Base-by-base conservation (phyloP, 495 filamentous ascomycete genomes). In the Talaromyces thailandensis region DNA sequence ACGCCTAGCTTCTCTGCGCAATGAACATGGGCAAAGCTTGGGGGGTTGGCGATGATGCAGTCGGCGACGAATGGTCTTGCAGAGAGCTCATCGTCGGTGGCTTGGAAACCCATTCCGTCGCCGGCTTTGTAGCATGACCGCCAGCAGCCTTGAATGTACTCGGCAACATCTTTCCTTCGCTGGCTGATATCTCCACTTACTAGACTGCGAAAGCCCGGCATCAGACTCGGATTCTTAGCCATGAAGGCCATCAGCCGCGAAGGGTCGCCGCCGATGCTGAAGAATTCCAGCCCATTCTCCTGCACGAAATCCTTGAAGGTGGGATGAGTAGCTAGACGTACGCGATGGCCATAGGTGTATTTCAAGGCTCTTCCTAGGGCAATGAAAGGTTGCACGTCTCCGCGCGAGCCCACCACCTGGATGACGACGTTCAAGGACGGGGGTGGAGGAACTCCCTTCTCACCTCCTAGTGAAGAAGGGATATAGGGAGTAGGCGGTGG, bases 1-100 rank as follows among this genome's bases (percentile, higher is more conserved):
- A 93, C 82, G 0, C 89, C 89, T 58, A 93, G 71, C 67, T 85
- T 86, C 71, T 93, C 86, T 16, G 90, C 90, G 64, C 88, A 87
- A 73, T 91, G 89, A 6, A 93, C 74, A 71, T 92, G 89, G 16
- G 87, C 88, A 69, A 92, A 92, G 70, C 87, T 88, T 0, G 89
- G 89, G 3, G 90, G 90, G 67, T 93, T 93, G 12, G 90, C 90
- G 61, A 93, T 92, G 66, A 93, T 93, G 6, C 81, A 86, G 69
- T 93, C 88, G 0, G 88, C 89, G 18, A 93, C 84, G 62, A 93
- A 93, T 8, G 88, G 85, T 60, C 50, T 64, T 66, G 62, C 68
- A 70, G 28, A 77, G 80, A 69, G 65, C 79, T 60, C 66, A 78
- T 67, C 35, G 35, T 40, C 35, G 14, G 35, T 40, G 16, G 35